Percentiles rank a stretch among this genome's conserved stretches.
Conservation (phyloP, 2,329 filamentous ascomycete species). For the Microsporum canis region DNA sequence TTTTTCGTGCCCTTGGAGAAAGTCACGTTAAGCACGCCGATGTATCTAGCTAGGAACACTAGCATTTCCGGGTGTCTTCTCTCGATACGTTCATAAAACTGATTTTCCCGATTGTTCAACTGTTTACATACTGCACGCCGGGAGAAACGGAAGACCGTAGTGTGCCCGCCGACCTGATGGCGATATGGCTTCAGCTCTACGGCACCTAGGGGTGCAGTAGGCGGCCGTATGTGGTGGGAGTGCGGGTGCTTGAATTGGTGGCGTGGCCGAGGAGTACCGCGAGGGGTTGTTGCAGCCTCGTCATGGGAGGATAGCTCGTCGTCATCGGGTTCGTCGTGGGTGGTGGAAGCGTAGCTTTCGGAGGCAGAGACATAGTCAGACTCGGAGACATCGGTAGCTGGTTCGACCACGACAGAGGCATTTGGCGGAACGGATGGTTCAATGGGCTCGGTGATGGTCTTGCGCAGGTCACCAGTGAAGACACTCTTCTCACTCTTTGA, state of each 20-base stretch:
- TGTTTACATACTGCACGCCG: slow-evolving; percentile 94
- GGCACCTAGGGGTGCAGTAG: slow-evolving; percentile 59
- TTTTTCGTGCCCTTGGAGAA: slow-evolving; percentile 73
- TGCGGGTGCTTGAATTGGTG: slow-evolving; percentile 16
- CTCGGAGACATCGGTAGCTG: slow-evolving; percentile 31
- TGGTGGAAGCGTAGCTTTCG: slow-evolving; percentile 32
- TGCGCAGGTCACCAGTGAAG: slow-evolving; percentile 47
- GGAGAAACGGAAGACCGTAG: slow-evolving; percentile 91
- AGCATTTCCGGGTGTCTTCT: slow-evolving; percentile 79
- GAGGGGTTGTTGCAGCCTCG: slow-evolving; percentile 41
- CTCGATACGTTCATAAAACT: slow-evolving; percentile 97
- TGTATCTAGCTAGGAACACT: slow-evolving; percentile 87
- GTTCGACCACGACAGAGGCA: slow-evolving; percentile 28
- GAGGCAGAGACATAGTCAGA: slow-evolving; percentile 36
- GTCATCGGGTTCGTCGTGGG: slow-evolving; percentile 21
- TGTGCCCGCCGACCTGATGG: slow-evolving; percentile 95
- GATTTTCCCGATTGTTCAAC: slow-evolving; percentile 94
- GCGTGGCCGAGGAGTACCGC: slow-evolving; percentile 24
- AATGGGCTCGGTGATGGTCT: slow-evolving; percentile 23
- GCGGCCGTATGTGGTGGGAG: slow-evolving; percentile 11
- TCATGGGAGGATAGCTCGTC: slow-evolving; percentile 43
- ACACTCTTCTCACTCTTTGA: slow-evolving; percentile 50
- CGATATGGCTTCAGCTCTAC: slow-evolving; percentile 95
- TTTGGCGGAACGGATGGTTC: slow-evolving; percentile 17
- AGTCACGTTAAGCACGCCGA: slow-evolving; percentile 91